phyloP scores from a whole-genome alignment of 2,329 filamentous ascomycete species.

The Trichophyton rubrum region DNA sequence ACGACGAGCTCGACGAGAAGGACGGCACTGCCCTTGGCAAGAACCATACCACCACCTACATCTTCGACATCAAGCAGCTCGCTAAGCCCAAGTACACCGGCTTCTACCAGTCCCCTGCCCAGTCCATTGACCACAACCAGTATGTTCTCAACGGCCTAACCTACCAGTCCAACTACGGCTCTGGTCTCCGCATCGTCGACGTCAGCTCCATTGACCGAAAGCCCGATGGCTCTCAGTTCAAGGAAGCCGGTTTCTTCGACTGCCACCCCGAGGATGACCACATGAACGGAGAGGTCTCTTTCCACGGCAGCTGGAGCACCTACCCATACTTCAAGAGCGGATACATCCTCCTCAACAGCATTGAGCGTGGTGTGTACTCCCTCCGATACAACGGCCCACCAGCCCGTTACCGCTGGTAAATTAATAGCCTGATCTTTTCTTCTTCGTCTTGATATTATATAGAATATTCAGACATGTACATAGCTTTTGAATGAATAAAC shows the following conservation, averaged over 20 bases:
- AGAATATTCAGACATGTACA: not conserved
- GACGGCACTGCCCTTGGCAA: constrained; percentile 29
- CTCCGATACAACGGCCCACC: constrained; percentile 27
- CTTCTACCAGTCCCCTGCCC: constrained; percentile 30
- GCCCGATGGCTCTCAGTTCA: constrained; percentile 35
- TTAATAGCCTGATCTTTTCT: not conserved
- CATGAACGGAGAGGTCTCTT: constrained; percentile 30
- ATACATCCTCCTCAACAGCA: constrained; percentile 41
- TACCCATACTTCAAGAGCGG: constrained; percentile 41
- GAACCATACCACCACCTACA: constrained; percentile 40
- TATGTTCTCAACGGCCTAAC: constrained; percentile 35
- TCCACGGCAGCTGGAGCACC: constrained; percentile 38
- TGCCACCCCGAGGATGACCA: constrained; percentile 41
- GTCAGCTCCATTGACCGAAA: constrained; percentile 21
- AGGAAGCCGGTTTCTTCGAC: constrained; percentile 41
- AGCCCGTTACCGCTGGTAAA: not conserved
- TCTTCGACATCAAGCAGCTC: constrained; percentile 39
- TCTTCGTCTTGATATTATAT: not conserved
- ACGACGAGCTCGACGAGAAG: constrained; percentile 44
- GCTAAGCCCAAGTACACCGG: constrained; percentile 35
- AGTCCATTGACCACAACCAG: constrained; percentile 40
- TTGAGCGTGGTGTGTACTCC: constrained; percentile 40
- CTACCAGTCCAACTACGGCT: constrained; percentile 42
- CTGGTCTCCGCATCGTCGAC: constrained; percentile 33
- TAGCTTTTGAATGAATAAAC: not conserved